Base-by-base conservation (phyloP, 2,329 filamentous ascomycete species). In the Aspergillus luchuensis region DNA sequence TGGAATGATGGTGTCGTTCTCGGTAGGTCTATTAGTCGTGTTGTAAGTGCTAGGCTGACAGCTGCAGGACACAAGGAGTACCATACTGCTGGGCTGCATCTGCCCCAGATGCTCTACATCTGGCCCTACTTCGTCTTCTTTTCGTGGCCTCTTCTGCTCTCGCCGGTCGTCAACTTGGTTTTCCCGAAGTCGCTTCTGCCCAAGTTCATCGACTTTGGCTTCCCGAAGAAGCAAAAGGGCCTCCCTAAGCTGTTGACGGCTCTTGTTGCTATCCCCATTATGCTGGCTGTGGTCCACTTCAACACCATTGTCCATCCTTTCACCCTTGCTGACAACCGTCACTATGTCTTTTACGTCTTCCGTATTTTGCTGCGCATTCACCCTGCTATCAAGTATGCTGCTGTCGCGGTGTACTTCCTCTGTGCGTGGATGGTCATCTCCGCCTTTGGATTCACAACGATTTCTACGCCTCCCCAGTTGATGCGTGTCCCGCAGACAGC, bases 271-370 rank as follows among this genome's bases (percentile, higher is more conserved):
- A 64, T 80, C 8, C 65, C 75, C 5, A 38, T 79, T 8, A 84
- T 84, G 66, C 68, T 82, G 17, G 69, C 74, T 6, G 76, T 82
- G 2, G 87, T 97, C 23, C 85, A 86, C 63, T 89, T 85, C 82
- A 98, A 97, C 82, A 99, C 95, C 36, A 89, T 97, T 64, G 86
- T 98, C 47, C 95, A 99, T 72, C 94, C 95, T 0, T 99, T 98
- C 74, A 97, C 93, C 0, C 84, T 98, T 0, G 95, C 95, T 36
- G 95, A 99, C 76, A 99, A 99, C 76, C 84, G 95, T 2, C 95
- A 99, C 75, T 99, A 97, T 79, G 89, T 96, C 74, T 99, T 99
- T 76, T 99, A 99, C 78, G 82, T 96, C 62, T 99, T 99, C 81
- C 88, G 92, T 1, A 87, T 92, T 70, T 88, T 90, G 5, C 88